Percentiles rank a stretch among this genome's conserved stretches.
Evolutionary conservation across 2,329 filamentous ascomycete species (phyloP).

Genomic region (Falciphora oryzae): DNA sequence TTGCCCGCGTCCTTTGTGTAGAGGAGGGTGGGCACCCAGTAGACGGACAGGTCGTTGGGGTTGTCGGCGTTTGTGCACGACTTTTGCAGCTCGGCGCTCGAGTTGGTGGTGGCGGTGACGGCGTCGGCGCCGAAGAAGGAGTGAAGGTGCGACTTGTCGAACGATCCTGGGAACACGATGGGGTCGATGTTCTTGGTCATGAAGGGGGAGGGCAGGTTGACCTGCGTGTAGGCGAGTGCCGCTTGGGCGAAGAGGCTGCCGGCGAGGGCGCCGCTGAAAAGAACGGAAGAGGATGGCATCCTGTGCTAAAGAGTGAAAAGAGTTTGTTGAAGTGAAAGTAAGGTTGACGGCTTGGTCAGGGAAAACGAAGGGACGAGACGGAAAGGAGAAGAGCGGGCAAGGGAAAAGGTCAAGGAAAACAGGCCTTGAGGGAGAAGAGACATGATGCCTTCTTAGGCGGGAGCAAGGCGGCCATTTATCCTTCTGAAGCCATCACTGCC

Average conservation of each 20-base stretch:
- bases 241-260: slow-evolving; percentile 5
- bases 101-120: slow-evolving; percentile 31
- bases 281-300: slow-evolving; percentile 4
- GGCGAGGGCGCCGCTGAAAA: slow-evolving; percentile 6
- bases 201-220: slow-evolving; percentile 21
- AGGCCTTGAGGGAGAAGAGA: no score
- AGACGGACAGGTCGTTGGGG: slow-evolving; percentile 37
- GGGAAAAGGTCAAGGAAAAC: no score
- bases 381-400: no score
- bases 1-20: slow-evolving; percentile 32
- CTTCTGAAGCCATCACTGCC: not conserved
- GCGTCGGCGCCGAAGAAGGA: slow-evolving; percentile 39
- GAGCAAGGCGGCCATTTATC: slow-evolving; percentile 1
- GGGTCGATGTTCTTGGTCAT: slow-evolving; percentile 41
- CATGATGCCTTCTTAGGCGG: no score
- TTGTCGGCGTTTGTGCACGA: slow-evolving; percentile 37
- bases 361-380: no score
- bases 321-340: no score
- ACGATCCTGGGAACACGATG: slow-evolving; percentile 34
- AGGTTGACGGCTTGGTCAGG: no score
- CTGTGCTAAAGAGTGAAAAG: slow-evolving; percentile 1
- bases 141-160: slow-evolving; percentile 34
- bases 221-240: slow-evolving; percentile 10
- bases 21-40: slow-evolving; percentile 39
- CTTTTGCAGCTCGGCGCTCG: slow-evolving; percentile 26